Percentiles rank a stretch among this genome's conserved stretches.
phyloP scores from a whole-genome alignment of 2,329 filamentous ascomycete genomes.

The Mollisia scopiformis region DNA sequence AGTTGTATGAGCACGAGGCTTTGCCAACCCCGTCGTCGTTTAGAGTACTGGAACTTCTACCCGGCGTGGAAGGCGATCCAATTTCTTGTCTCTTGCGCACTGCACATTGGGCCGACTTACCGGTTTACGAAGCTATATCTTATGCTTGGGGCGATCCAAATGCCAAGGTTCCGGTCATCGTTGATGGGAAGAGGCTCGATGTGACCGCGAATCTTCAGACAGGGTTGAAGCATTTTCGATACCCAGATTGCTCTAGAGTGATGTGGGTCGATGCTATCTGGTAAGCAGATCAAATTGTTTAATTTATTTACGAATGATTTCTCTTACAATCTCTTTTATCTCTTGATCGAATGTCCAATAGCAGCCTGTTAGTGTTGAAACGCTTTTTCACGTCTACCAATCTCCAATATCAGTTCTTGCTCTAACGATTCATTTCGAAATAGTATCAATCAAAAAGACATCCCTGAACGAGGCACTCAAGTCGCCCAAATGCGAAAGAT shows the following conservation, averaged over 20 bases:
- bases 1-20: conserved; percentile 16
- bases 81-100: conserved; percentile 21
- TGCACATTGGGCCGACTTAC: conserved; percentile 18
- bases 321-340: too few relatives aligned
- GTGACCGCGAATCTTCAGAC: conserved; percentile 25
- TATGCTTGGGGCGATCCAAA: conserved; percentile 32
- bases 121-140: conserved; percentile 32
- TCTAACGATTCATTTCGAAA: conserved; percentile 1
- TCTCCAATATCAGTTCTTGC: too few relatives aligned
- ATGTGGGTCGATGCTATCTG: conserved; percentile 30
- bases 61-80: conserved; percentile 8
- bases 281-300: conserved; percentile 1
- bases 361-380: too few relatives aligned
- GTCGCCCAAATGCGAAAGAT: conserved; percentile 35
- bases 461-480: conserved; percentile 29
- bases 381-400: too few relatives aligned
- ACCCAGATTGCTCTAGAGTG: conserved; percentile 11
- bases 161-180: conserved; percentile 13
- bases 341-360: too few relatives aligned
- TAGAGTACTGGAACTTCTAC: conserved; percentile 23
- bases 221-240: conserved; percentile 26
- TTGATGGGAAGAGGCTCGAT: conserved; percentile 14
- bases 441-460: conserved; percentile 33
- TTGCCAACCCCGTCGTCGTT: conserved; percentile 22
- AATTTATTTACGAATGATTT: too few relatives aligned